These are phyloP conservation scores for Rehmannia glutinosa DNA, from an alignment of 257 asterid species.

Conservation along the genomic window DNA sequence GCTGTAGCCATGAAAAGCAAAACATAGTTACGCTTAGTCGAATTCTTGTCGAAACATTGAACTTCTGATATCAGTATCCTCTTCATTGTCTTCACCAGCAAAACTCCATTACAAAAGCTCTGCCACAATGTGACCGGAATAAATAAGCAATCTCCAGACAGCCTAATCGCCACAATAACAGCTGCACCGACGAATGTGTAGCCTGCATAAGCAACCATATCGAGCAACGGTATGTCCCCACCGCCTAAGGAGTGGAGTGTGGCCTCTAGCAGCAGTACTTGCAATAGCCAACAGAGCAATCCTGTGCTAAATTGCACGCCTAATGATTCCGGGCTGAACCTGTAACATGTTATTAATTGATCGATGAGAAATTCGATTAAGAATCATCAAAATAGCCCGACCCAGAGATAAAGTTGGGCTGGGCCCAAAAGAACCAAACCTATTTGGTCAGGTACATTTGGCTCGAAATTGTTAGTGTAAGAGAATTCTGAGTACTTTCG, in stretches of 20 bases:
- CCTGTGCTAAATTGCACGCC: conserved; percentile 27
- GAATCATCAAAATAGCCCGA: no score
- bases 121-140: conserved; percentile 20
- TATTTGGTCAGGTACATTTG: no score
- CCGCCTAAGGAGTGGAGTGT: conserved; percentile 26
- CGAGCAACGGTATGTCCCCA: conserved; percentile 33
- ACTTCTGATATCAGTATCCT: conserved; percentile 33
- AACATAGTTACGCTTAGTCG: conserved; percentile 19
- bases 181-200: conserved; percentile 22
- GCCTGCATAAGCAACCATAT: conserved; percentile 31
- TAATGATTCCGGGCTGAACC: conserved; percentile 34
- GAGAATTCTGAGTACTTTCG: no score
- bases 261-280: conserved; percentile 24
- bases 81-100: conserved; percentile 39
- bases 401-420: no score
- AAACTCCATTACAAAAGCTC: conserved; percentile 33
- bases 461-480: no score
- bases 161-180: conserved; percentile 20
- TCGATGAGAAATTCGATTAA: not conserved
- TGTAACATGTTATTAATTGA: not conserved
- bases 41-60: conserved; percentile 22
- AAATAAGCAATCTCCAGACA: conserved; percentile 9
- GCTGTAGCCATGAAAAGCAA: conserved; percentile 29
- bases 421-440: no score
- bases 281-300: conserved; percentile 28